phyloP scores from a whole-genome alignment of 306 rosid genomes.

The Prunus mira region DNA sequence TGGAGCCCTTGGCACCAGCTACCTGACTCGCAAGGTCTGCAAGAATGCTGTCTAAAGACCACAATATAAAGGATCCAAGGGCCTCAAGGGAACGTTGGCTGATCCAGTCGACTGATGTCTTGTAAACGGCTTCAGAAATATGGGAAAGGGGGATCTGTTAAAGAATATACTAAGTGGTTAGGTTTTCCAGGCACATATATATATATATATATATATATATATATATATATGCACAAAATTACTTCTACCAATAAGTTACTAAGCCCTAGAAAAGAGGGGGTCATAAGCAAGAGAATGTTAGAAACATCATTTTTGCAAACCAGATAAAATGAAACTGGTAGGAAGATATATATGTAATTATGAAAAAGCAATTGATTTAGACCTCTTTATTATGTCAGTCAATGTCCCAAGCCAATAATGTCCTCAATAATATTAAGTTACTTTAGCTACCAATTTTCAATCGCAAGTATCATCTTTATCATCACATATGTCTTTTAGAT shows the following conservation, averaged over 20 bases:
- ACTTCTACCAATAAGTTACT: background rate
- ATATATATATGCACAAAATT: background rate
- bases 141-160: constrained; percentile 71
- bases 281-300: background rate
- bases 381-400: background rate
- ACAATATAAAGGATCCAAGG: constrained; percentile 54
- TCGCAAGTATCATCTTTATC: background rate
- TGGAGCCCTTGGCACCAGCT: constrained; percentile 60
- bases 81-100: constrained; percentile 56
- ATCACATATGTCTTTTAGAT: background rate
- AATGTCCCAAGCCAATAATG: background rate
- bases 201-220: no score
- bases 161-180: constrained; percentile 17
- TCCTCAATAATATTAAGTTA: background rate
- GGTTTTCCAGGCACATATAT: background rate
- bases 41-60: constrained; percentile 74
- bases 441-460: background rate
- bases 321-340: background rate
- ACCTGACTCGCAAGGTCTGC: constrained; percentile 67
- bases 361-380: background rate
- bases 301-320: background rate
- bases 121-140: constrained; percentile 68
- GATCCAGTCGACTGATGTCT: constrained; percentile 78
- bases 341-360: background rate
- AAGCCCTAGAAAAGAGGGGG: background rate